A percentile compares a stretch with the other conserved stretches of the same genome.
Evolutionary conservation across 495 filamentous ascomycete species (phyloP).

Genomic region (Delitschia confertaspora): DNA sequence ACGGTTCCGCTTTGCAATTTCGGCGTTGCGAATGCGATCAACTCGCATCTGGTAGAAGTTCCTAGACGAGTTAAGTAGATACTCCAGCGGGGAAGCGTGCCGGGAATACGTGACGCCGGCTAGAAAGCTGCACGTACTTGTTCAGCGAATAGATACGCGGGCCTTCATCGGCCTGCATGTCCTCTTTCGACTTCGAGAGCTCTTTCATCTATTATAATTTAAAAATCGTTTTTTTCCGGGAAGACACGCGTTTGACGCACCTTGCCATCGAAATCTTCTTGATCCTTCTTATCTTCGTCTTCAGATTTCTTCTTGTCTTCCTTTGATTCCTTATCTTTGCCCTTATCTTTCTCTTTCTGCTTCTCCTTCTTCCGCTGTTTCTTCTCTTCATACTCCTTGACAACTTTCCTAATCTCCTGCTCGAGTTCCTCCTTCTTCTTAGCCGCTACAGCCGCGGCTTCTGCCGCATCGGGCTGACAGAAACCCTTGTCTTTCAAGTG

Average conservation of each 20-base stretch:
- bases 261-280: conserved; percentile 45
- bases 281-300: conserved; percentile 38
- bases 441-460: conserved; percentile 57
- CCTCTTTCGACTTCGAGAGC: conserved; percentile 24
- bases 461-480: conserved; percentile 68
- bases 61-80: conserved; percentile 40
- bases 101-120: not conserved
- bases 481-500: conserved; percentile 82
- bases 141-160: conserved; percentile 80
- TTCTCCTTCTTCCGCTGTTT: conserved; percentile 65
- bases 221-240: conserved; percentile 6
- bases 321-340: conserved; percentile 31
- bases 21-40: conserved; percentile 65
- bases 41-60: conserved; percentile 80
- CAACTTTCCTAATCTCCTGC: conserved; percentile 49
- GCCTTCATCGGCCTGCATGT: conserved; percentile 27
- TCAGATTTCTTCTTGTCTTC: conserved; percentile 31
- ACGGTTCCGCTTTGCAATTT: conserved; percentile 71
- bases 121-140: conserved; percentile 48
- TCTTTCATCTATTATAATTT: conserved; percentile 31
- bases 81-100: not conserved
- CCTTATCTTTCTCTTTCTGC: conserved; percentile 38
- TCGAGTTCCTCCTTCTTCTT: conserved; percentile 42
- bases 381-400: conserved; percentile 75
- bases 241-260: conserved; percentile 7